Evolutionary conservation across 805 yeast species (phyloP), one percentile per base, ranked within the genome.

Genomic region (Clavispora fructus): DNA sequence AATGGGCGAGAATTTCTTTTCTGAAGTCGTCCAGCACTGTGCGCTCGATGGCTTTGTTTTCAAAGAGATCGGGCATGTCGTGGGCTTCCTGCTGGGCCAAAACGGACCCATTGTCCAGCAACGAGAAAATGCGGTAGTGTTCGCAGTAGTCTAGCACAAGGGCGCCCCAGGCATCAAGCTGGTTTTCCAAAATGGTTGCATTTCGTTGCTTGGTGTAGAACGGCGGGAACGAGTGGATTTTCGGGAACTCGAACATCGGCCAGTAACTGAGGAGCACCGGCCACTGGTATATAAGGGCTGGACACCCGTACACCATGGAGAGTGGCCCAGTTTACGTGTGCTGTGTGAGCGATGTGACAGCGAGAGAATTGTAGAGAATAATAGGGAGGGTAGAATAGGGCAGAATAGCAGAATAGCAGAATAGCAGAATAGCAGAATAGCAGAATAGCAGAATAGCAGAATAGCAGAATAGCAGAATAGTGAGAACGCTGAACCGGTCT

Each of bases 191-290:
- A 1, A 94, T 84, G 10, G 86, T 80, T 32, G 82, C 77, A 56
- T 92, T 91, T 19, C 94, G 90, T 65, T 92, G 99, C 50, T 80
- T 75, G 8, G 98, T 94, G 68, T 82, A 92, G 54, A 92, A 80
- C 0, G 99, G 99, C 6, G 97, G 97, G 63, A 90, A 92, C 14
- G 69, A 56, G 54, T 71, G 70, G 41, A 72, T 69, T 48, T 68
- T 67, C n/a, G 77, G 75, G 54, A 69, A 72, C 43, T 55, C 54
- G 52, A 64, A 69, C 50, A 40, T 40, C 7, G 9, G 25, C 23
- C 7, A 27, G 29, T 6, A 27, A 11, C 25, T 19, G 19, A 6
- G 32, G 19, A 31, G 16, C 9, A 9, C 10, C 19, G 29, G 12
- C 29, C 12, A 11, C 2, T 27, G 29, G 29, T 6, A 11, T 27